These are phyloP conservation scores for Pseudogymnoascus sp. DNA, from an alignment of 2,329 filamentous ascomycete genomes.

Conservation along the genomic window DNA sequence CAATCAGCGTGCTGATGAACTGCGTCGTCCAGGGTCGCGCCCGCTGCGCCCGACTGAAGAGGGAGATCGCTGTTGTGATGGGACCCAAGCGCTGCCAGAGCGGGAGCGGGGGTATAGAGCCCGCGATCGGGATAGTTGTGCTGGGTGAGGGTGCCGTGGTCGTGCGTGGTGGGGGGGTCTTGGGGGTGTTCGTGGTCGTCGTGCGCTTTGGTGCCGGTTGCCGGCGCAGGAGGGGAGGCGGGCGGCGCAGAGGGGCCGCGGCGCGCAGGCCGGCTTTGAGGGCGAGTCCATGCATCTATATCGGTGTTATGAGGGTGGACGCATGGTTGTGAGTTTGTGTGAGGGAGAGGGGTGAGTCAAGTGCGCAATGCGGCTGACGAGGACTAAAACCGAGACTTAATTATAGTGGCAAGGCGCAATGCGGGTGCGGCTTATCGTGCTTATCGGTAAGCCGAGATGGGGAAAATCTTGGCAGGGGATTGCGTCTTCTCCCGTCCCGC, in stretches of 20 bases:
- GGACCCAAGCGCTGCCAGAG: conserved; percentile 52
- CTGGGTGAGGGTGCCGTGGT: neutral
- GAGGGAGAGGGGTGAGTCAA: neutral
- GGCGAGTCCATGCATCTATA: neutral
- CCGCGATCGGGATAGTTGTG: neutral
- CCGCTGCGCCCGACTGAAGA: conserved; percentile 64
- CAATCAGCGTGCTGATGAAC: conserved; percentile 62
- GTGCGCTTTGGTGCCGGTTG: neutral
- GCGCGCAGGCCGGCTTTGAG: neutral
- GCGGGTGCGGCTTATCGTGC: neutral
- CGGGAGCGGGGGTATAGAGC: conserved; percentile 16
- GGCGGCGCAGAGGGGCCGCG: neutral
- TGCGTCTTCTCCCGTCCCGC: neutral
- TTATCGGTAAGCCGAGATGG: conserved; percentile 4
- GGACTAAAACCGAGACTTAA: neutral
- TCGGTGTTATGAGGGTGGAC: neutral
- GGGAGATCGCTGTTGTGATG: conserved; percentile 42
- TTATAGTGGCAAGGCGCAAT: neutral
- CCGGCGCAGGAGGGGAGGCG: neutral
- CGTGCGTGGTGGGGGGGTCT: neutral
- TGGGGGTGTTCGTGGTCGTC: neutral
- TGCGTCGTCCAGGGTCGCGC: conserved; percentile 72
- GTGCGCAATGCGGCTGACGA: neutral
- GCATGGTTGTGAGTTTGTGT: neutral
- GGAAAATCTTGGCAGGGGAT: neutral